A percentile compares a stretch with the other conserved stretches of the same genome.
phyloP scores from a whole-genome alignment of 805 yeast species.

The Nakazawaea anatomiae region DNA sequence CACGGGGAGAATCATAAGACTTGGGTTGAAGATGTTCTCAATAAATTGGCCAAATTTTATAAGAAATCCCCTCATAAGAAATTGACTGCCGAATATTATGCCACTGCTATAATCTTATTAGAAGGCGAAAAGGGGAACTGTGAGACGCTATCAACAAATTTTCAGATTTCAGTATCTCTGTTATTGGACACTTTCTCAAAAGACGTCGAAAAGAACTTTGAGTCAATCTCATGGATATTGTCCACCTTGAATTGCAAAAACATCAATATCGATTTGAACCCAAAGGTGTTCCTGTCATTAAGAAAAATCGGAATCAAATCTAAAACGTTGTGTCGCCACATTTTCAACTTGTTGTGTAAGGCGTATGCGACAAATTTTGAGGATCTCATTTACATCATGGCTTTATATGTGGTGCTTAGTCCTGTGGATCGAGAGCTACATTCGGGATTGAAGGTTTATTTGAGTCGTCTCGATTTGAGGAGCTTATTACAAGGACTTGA shows the following conservation, averaged over 20 bases:
- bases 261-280: conserved; percentile 11
- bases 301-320: neutral
- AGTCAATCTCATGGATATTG: conserved; percentile 24
- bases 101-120: conserved; percentile 13
- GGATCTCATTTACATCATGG: conserved; percentile 18
- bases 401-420: conserved; percentile 29
- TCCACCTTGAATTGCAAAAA: conserved; percentile 16
- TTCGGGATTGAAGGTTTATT: conserved; percentile 5
- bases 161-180: neutral
- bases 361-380: neutral
- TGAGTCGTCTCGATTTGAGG: conserved; percentile 9
- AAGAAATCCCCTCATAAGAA: conserved; percentile 5
- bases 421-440: conserved; percentile 12
- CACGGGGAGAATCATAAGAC: conserved; percentile 22
- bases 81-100: conserved; percentile 10
- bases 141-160: neutral
- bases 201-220: neutral
- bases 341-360: conserved; percentile 4
- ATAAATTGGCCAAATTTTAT: conserved; percentile 14
- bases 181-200: conserved; percentile 4
- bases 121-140: neutral
- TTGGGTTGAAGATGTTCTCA: conserved; percentile 18
- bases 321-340: neutral
- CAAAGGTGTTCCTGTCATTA: neutral
- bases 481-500: conserved; percentile 13